Evolutionary conservation across 164 flowering plant genomes (phyloP), one percentile per base, ranked within the genome.

Genomic region (Hamamelis virginiana): DNA sequence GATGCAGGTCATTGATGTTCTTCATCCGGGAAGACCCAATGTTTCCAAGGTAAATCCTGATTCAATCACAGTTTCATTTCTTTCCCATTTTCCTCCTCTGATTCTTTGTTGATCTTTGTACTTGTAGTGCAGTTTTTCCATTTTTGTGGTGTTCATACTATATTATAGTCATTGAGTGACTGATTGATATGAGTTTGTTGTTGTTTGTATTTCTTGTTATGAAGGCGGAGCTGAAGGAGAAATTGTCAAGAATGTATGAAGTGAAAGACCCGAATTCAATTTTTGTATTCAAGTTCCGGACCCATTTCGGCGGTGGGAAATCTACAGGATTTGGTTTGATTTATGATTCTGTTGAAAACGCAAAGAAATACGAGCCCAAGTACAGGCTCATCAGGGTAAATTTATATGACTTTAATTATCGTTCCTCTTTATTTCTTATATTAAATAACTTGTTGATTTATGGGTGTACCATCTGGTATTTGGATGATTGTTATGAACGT

Each of bases 251-350:
- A 18, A 78, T 88, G 79, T 88, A 86, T 63, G 89, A 86, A 5
- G 92, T 88, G 23, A 85, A 80, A 56, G 92, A 88, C 62, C 71
- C 80, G 8, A 88, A 80, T 48, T 53, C 92, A 0, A 88, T 88
- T 59, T 88, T 88, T 59, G 87, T 88, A 0, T 88, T 86, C 76
- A 85, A 86, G 76, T 86, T 88, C 77, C 45, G 90, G 57, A 88
- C 92, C 16, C 90, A 88, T 63, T 87, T 87, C 73, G 91, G 91
- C 62, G 91, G 91, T 65, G 91, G 91, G 12, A 87, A 87, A 70
- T 87, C 91, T 1, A 84, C 91, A 33, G 91, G 91, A 0, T 87
- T 85, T 74, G 90, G 92, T 11, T 70, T 86, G 70, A 88, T 88
- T 45, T 88, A 86, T 64, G 90, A 88, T 51, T 71, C 89, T 10